Base-by-base conservation (phyloP, 768 basidiomycete species). In the Trametes cingulata region DNA sequence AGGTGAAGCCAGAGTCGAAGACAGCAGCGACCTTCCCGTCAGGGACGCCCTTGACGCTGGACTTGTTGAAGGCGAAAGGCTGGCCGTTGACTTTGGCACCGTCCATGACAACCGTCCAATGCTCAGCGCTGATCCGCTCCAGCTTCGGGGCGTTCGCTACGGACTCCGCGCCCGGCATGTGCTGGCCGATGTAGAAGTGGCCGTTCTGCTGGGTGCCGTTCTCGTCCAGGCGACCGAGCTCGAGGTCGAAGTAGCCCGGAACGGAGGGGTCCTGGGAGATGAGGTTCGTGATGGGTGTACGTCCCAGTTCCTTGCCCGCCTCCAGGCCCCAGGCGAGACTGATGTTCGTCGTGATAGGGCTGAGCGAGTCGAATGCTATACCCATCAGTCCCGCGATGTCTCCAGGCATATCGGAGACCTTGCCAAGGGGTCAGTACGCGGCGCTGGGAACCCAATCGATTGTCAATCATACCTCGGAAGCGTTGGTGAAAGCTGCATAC, bases 341-440 rank as follows among this genome's bases (percentile, higher is more conserved):
- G 12, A 10, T 64, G 52, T 41, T 53, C 52, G 19, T 50, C 33
- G 43, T 91, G 88, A 54, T 94, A 83, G 29, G 75, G 79, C 3
- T 92, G 93, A 36, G 91, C 6, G 6, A 81, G 48, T 85, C 85
- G 67, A 92, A 92, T 22, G 93, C 90, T 17, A 92, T 79, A 17
- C 91, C 91, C 36, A 85, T 69, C 66, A 93, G 82, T 24, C 91
- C 91, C 63, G 73, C 68, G 20, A 88, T 85, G 27, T 85, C 87
- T 0, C 12, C 33, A 9, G 53, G 53, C 10, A 55, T 45, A 86
- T 83, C 85, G 9, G 67, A 62, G 2, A 46, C 43, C 53, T 55
- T 33, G 10, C n/a, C 5, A 9, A 43, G 8, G 14, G 4, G 27
- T 36, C 14, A 54, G 20, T 13, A 33, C n/a, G 22, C 2, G 7